Evolutionary conservation across 2,329 filamentous ascomycete genomes (phyloP).

Genomic region (Corinectria fuckeliana): DNA sequence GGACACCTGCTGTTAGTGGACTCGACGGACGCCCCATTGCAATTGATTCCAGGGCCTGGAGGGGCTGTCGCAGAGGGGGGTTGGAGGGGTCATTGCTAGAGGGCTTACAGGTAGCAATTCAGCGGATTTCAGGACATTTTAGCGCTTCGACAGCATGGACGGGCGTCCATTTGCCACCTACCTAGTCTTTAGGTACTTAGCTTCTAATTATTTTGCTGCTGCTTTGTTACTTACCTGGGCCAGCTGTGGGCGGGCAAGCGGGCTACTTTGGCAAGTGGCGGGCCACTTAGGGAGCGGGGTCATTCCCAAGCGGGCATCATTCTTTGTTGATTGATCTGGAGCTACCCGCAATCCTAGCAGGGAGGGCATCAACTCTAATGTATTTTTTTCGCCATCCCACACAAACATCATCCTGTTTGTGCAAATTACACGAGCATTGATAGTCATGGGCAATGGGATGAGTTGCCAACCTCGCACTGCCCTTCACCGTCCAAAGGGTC

Average conservation of each 20-base stretch:
- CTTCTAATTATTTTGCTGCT: neutral
- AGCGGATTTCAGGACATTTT: neutral
- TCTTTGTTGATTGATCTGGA: neutral
- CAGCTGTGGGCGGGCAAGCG: conserved; percentile 4
- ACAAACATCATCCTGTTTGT: neutral
- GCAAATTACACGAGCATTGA: neutral
- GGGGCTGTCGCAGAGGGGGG: conserved; percentile 7
- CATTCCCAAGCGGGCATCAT: conserved; percentile 19
- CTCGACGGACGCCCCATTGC: conserved; percentile 27
- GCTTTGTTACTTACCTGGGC: conserved; percentile 3
- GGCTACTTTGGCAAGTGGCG: conserved; percentile 4
- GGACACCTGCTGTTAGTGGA: conserved; percentile 34
- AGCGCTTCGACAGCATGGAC: conserved; percentile 1
- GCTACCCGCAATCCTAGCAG: neutral
- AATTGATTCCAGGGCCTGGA: conserved; percentile 8
- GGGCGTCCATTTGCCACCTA: neutral
- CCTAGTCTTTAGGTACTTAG: neutral
- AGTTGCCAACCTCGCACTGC: neutral
- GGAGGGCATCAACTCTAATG: conserved; percentile 7
- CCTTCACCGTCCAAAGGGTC: no score
- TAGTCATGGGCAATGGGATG: neutral
- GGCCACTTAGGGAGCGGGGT: conserved; percentile 20
- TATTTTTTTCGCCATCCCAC: conserved; percentile 3
- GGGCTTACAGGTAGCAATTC: neutral
- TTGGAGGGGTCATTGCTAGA: neutral